phyloP scores from a whole-genome alignment of 2,329 filamentous ascomycete species.

The Dactylellina sp. region DNA sequence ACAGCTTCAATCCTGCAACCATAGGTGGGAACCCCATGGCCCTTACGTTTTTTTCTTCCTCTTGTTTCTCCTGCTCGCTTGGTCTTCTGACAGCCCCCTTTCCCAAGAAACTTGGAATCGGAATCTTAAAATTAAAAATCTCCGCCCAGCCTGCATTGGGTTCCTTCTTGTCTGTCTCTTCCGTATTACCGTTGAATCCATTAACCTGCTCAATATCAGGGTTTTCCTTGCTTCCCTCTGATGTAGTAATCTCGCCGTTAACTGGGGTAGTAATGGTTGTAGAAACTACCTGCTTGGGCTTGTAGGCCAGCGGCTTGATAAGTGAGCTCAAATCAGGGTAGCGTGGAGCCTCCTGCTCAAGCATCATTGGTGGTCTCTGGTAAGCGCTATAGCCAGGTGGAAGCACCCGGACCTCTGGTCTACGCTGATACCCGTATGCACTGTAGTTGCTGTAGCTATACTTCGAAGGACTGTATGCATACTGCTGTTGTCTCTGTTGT shows the following conservation, averaged over 20 bases:
- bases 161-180: slow-evolving; percentile 3
- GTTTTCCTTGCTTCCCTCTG: not conserved
- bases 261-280: not conserved
- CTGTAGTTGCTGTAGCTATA: slow-evolving; percentile 36
- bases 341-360: slow-evolving; percentile 2
- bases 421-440: slow-evolving; percentile 33
- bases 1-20: slow-evolving; percentile 57
- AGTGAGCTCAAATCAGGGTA: slow-evolving; percentile 36
- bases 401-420: slow-evolving; percentile 37
- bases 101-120: slow-evolving; percentile 39
- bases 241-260: not conserved
- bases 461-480: slow-evolving; percentile 31
- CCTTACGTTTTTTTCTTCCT: slow-evolving; percentile 59
- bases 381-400: slow-evolving; percentile 49
- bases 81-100: slow-evolving; percentile 5
- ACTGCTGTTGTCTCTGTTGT: slow-evolving; percentile 23
- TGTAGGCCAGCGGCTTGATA: slow-evolving; percentile 46
- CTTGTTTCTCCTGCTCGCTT: slow-evolving; percentile 54
- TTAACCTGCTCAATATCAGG: not conserved
- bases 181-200: not conserved
- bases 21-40: slow-evolving; percentile 60
- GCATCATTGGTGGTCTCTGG: slow-evolving; percentile 32
- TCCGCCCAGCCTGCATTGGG: slow-evolving; percentile 17
- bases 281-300: slow-evolving; percentile 20
- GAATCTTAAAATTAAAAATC: slow-evolving; percentile 44